phyloP scores from a whole-genome alignment of 2,329 filamentous ascomycete genomes.

The Monilinia polystroma region DNA sequence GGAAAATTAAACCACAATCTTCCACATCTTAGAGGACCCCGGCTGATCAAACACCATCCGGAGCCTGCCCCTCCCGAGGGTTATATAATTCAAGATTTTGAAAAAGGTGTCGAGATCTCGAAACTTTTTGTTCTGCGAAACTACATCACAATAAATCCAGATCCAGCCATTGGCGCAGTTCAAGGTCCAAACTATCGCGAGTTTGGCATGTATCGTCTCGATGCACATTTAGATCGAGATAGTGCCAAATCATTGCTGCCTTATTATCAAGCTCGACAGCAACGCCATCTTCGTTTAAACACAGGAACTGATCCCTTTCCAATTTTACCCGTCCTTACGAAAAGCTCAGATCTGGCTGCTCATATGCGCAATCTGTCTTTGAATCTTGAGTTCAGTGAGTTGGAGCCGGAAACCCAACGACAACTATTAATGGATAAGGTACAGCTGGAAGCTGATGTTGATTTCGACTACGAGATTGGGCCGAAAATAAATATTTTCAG shows the following conservation, averaged over 20 bases:
- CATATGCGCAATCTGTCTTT: slow-evolving; percentile 15
- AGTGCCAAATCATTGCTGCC: slow-evolving; percentile 47
- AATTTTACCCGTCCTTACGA: background rate
- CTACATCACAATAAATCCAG: slow-evolving; percentile 46
- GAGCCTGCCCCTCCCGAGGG: slow-evolving; percentile 48
- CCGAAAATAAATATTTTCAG: slow-evolving; percentile 12
- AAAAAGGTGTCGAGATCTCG: slow-evolving; percentile 37
- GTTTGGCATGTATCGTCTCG: slow-evolving; percentile 46
- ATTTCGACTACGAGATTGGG: slow-evolving; percentile 15
- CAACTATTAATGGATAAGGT: slow-evolving; percentile 9
- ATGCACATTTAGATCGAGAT: slow-evolving; percentile 51
- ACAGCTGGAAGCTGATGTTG: slow-evolving; percentile 15
- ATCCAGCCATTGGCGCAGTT: slow-evolving; percentile 54
- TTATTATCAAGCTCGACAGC: slow-evolving; percentile 47
- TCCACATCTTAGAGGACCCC: slow-evolving; percentile 41
- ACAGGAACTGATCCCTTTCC: background rate
- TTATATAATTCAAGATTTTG: slow-evolving; percentile 24
- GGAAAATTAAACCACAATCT: slow-evolving; percentile 6
- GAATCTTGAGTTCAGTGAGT: slow-evolving; percentile 5
- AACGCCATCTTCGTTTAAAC: slow-evolving; percentile 38
- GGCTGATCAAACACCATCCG: slow-evolving; percentile 51
- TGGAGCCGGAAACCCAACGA: slow-evolving; percentile 15
- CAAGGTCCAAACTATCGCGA: slow-evolving; percentile 56
- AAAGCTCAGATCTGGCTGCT: slow-evolving; percentile 3
- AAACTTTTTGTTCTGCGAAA: slow-evolving; percentile 43